Evolutionary conservation across 2,329 filamentous ascomycete genomes (phyloP), one percentile per base, ranked within the genome.

Genomic region (Pseudogymnoascus sp.): DNA sequence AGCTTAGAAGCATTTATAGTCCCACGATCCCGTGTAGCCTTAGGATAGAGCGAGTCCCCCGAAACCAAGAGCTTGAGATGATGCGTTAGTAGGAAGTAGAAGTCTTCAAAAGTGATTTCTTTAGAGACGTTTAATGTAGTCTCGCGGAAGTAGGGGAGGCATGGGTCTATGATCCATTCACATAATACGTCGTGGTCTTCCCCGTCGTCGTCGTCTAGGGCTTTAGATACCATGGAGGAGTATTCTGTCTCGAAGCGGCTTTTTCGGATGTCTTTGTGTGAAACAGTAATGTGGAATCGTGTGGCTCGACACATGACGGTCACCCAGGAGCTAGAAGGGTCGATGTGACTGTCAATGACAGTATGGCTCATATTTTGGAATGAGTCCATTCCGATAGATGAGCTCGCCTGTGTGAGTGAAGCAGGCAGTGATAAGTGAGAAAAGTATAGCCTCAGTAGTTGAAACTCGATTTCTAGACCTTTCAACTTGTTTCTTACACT

Each of bases 241-340:
- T 66, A 65, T 54, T 65, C 63, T 62, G 37, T 39, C 14, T 23
- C 63, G 62, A 66, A 66, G 36, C 54, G 57, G 61, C 54, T 65
- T 62, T 36, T 36, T 41, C 34, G 61, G 36, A 66, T 37, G 36
- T 66, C 65, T 63, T 63, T 63, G 19, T 28, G 63, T 36, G 65
- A 66, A 23, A 66, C 43, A 41, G 61, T 65, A 60, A 66, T 66
- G 19, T 66, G 63, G 41, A 65, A 65, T 62, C 64, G 41, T 25
- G 64, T 54, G 57, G 64, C 64, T 62, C 64, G 62, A 61, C 65
- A 66, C 62, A 66, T 64, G 62, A 66, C 60, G 11, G 65, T 66
- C 16, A 66, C 16, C 65, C 65, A 66, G 60, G 65, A 66, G 62
- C 45, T 62, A 19, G 60, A 43, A 57, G 21, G 60, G 8, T 66